Percentiles rank a stretch among this genome's conserved stretches.
Conservation (phyloP, 768 basidiomycete genomes). For the Cystobasidium ongulense region DNA sequence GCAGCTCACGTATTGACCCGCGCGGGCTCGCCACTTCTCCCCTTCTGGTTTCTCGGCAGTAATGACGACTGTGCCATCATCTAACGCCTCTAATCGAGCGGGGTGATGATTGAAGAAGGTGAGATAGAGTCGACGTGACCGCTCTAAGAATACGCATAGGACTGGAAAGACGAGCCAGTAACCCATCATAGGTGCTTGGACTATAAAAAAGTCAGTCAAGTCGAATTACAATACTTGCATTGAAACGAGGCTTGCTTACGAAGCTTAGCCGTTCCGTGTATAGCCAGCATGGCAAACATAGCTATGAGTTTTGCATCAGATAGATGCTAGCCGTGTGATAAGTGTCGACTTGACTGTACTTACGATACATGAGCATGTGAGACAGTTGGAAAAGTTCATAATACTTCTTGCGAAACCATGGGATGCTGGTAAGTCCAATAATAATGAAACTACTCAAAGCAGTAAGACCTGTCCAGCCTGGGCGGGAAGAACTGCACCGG, state of each 20-base stretch:
- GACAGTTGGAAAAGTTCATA: slow-evolving; percentile 23
- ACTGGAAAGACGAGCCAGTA: slow-evolving; percentile 31
- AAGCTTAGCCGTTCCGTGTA: not conserved
- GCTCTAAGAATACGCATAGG: slow-evolving; percentile 2
- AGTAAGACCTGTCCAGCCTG: slow-evolving; percentile 21
- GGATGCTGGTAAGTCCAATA: slow-evolving; percentile 16
- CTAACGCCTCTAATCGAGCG: slow-evolving; percentile 18
- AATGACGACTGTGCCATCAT: slow-evolving; percentile 25
- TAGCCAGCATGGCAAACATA: slow-evolving; percentile 28
- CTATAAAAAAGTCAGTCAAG: not conserved
- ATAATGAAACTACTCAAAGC: slow-evolving; percentile 12
- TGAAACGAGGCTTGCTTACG: slow-evolving; percentile 1
- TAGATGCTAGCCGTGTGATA: not conserved
- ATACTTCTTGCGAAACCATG: slow-evolving; percentile 15
- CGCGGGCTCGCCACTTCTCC: slow-evolving; percentile 15
- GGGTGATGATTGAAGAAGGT: slow-evolving; percentile 9
- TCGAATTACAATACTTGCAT: not conserved
- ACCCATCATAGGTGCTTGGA: slow-evolving; percentile 25
- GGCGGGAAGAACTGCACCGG: not conserved
- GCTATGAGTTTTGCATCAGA: not conserved
- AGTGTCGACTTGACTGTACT: not conserved
- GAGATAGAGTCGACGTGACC: not conserved
- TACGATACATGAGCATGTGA: slow-evolving; percentile 24
- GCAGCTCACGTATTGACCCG: slow-evolving; percentile 23
- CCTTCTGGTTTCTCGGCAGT: slow-evolving; percentile 22